Evolutionary conservation across 2,329 filamentous ascomycete genomes (phyloP), one percentile per base, ranked within the genome.

Genomic region (Fusarium cyanostomum): DNA sequence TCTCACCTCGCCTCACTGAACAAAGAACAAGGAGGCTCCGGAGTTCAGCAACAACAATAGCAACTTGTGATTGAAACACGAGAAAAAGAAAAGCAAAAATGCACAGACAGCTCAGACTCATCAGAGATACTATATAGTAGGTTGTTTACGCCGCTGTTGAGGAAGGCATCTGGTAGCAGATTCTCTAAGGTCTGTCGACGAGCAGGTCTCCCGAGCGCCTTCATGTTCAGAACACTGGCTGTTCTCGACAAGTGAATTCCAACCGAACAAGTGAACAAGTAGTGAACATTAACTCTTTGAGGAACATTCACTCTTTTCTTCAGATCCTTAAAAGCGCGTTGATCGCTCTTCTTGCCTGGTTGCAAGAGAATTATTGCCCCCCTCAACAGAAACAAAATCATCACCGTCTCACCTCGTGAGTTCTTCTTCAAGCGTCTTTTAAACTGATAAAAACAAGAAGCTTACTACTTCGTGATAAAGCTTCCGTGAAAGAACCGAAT

Each of bases 81-180:
- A 63, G 59, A 12, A 49, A 48, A 59, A 63, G 44, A 59, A 63
- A 51, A 63, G 54, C 10, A 59, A 35, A 33, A 37, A 27, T 44
- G 42, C 44, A 18, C 5, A 41, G 21, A 12, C n/a, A 28, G 24
- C 8, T 15, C 9, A 39, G n/a, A 21, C 12, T 6, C n/a, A 15
- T 4, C 1, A 7, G 21, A 4, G 12, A n/a, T 6, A 10, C 21
- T 33, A 24, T 48, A 41, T 43, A 39, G 15, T 30, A 34, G 10
- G 12, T 15, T 7, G n/a, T 10, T 16, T 57, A 39, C n/a, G 24
- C 35, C 33, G 16, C n/a, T 24, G 10, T 5, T 18, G 30, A 31
- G 24, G 33, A 11, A 5, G 8, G 7, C 35, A 46, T 49, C 52
- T 59, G 28, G 27, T 35, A 49, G 21, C 39, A 28, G 30, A 31